Conservation (phyloP, 2,329 filamentous ascomycete species). For the Coniochaeta prunicola region DNA sequence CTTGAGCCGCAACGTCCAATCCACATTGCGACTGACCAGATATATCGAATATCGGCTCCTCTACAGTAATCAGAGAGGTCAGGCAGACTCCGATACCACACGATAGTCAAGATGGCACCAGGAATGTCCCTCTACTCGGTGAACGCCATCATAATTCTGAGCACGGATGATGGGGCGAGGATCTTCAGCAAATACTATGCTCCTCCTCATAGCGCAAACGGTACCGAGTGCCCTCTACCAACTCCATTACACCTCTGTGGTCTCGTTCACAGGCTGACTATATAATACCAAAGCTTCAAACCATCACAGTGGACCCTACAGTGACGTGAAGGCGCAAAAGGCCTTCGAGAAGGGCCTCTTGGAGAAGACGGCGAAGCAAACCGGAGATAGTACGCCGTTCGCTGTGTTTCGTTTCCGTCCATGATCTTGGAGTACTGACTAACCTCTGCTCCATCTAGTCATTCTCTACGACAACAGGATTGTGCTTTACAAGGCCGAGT, state of each 20-base stretch:
- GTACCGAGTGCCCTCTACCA: constrained; percentile 14
- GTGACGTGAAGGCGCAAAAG: constrained; percentile 88
- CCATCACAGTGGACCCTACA: constrained; percentile 56
- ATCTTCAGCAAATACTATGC: constrained; percentile 93
- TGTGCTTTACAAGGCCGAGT: constrained; percentile 96
- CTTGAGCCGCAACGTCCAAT: not conserved
- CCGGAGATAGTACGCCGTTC: constrained; percentile 56
- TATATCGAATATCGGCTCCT: not conserved
- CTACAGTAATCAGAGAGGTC: not conserved
- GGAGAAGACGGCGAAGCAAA: constrained; percentile 94
- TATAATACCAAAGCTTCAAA: constrained; percentile 43
- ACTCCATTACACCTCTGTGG: constrained; percentile 8
- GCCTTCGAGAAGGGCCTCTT: constrained; percentile 93
- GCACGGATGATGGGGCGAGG: constrained; percentile 80
- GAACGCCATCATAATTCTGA: constrained; percentile 46
- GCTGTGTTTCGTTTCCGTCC: not conserved
- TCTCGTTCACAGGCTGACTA: constrained; percentile 22
- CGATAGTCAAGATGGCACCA: constrained; percentile 52
- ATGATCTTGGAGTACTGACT: not conserved
- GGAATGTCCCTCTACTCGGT: constrained; percentile 41
- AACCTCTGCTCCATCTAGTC: constrained; percentile 28
- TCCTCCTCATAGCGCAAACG: constrained; percentile 43
- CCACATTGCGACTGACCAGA: not conserved
- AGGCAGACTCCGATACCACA: constrained; percentile 1
- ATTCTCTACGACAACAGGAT: constrained; percentile 96